Percentiles rank a stretch among this genome's conserved stretches.
Conservation (phyloP, 805 yeast genomes). For the Komagataella pseudopastoris region DNA sequence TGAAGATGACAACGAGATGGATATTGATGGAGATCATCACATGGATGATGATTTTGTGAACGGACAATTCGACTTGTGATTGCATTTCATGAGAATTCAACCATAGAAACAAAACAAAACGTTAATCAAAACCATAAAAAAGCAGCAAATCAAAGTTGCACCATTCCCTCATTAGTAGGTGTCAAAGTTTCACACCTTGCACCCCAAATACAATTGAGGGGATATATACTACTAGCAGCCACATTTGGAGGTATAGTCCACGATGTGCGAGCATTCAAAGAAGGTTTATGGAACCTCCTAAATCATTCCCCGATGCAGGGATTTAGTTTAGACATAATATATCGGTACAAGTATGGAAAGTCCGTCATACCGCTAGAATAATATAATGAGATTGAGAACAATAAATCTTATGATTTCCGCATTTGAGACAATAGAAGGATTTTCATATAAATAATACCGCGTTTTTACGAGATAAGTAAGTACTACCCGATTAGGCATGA, state of each 20-base stretch:
- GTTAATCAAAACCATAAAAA: too few species aligned
- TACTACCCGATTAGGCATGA: background rate
- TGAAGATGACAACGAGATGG: constrained; percentile 29
- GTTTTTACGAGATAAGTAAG: background rate
- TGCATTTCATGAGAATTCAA: background rate
- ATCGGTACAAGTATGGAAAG: background rate
- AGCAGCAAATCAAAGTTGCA: background rate
- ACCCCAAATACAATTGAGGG: background rate
- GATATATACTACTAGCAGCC: background rate
- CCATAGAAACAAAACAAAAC: background rate
- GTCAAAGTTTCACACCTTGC: background rate
- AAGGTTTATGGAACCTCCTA: background rate
- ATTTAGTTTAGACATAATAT: background rate
- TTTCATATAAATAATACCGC: background rate
- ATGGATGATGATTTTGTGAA: constrained; percentile 72
- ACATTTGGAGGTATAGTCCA: background rate
- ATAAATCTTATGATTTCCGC: background rate
- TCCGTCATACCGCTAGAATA: background rate
- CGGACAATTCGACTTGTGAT: constrained; percentile 73
- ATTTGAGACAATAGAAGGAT: background rate
- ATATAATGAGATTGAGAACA: background rate
- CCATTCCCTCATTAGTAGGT: background rate
- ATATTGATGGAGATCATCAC: constrained; percentile 30
- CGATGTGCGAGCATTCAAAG: background rate
- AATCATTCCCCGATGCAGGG: background rate